Percentiles rank a stretch among this genome's conserved stretches.
Conservation (phyloP, 352 stramenopile genomes). For the Blastocystis sp. region DNA sequence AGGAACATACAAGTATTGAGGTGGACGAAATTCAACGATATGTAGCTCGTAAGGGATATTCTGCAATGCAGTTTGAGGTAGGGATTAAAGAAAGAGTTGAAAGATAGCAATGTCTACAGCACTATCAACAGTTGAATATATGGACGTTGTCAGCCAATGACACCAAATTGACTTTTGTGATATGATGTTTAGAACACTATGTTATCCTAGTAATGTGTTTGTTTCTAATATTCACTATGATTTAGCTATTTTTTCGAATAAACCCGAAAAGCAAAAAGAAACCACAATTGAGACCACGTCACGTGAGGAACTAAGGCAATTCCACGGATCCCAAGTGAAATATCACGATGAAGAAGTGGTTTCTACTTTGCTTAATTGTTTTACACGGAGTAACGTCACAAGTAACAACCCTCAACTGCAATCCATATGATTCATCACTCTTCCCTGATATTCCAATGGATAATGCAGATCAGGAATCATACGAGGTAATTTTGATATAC, state of each 20-base stretch:
- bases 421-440: not conserved
- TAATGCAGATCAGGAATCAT: not conserved
- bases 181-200: no score
- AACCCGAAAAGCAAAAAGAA: no score
- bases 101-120: not conserved
- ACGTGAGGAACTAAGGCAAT: not conserved
- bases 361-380: not conserved
- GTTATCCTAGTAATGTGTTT: no score
- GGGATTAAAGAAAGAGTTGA: not conserved
- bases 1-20: not conserved
- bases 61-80: conserved; percentile 1
- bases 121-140: conserved; percentile 70
- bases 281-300: not conserved
- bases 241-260: no score
- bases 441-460: not conserved
- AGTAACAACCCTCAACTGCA: not conserved
- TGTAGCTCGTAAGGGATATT: not conserved
- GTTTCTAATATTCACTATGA: no score
- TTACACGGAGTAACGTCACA: not conserved
- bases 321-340: not conserved
- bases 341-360: not conserved
- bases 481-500: not conserved
- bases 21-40: not conserved
- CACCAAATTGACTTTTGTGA: conserved; percentile 74
- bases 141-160: conserved; percentile 74